phyloP scores from a whole-genome alignment of 345 rosid species.

The Acer saccharum region DNA sequence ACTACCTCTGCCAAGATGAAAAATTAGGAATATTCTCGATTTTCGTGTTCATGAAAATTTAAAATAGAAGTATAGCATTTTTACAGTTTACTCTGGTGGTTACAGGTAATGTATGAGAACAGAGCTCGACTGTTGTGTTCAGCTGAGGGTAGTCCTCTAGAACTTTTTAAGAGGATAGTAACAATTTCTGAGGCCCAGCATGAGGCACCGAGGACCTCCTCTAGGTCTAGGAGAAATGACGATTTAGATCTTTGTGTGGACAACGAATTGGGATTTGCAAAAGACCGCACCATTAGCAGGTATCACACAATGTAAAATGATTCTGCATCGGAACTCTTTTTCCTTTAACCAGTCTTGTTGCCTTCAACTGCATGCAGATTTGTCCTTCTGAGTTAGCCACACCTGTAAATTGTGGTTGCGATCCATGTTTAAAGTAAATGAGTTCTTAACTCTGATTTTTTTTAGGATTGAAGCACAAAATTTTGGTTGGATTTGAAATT shows the following conservation, averaged over 20 bases:
- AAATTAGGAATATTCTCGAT: background rate
- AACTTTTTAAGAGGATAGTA: conserved; percentile 68
- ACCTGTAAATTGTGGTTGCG: too few species aligned
- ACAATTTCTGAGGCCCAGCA: conserved; percentile 78
- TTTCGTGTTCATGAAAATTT: background rate
- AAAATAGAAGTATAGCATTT: background rate
- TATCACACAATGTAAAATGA: conserved; percentile 16
- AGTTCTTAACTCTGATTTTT: background rate
- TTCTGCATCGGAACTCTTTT: too few species aligned
- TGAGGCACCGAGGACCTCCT: conserved; percentile 79
- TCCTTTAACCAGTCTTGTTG: too few species aligned
- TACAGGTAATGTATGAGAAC: conserved; percentile 96
- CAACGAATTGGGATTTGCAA: conserved; percentile 93
- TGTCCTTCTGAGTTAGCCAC: too few species aligned
- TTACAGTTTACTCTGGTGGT: background rate
- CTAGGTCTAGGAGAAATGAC: conserved; percentile 79
- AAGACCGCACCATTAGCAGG: conserved; percentile 98
- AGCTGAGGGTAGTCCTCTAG: conserved; percentile 81
- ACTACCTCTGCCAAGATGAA: background rate
- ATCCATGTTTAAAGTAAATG: background rate
- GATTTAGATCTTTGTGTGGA: conserved; percentile 85
- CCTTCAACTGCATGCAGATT: too few species aligned
- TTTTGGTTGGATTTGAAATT: background rate
- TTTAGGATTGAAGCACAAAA: too few species aligned
- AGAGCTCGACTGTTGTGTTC: conserved; percentile 77